Evolutionary conservation across 2,329 filamentous ascomycete species (phyloP).

Genomic region (Xylariomycetidae sp.): DNA sequence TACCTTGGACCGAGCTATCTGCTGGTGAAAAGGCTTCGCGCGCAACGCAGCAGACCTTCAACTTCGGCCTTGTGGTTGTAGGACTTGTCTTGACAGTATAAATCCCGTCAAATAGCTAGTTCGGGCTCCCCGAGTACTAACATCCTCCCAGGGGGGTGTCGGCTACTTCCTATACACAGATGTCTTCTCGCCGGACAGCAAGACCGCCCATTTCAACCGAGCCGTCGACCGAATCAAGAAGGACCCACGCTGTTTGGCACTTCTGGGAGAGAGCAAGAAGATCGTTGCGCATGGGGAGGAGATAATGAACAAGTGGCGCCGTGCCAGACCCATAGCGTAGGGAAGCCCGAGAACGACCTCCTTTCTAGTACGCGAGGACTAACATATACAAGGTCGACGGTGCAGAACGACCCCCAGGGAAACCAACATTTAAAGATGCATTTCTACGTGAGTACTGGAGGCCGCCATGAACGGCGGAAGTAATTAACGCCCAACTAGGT

Average conservation of each 20-base stretch:
- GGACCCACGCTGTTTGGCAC: slow-evolving; percentile 61
- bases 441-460: slow-evolving; percentile 59
- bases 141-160: slow-evolving; percentile 58
- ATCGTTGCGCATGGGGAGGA: slow-evolving; percentile 79
- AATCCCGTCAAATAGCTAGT: slow-evolving; percentile 4
- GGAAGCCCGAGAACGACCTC: slow-evolving; percentile 5
- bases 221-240: slow-evolving; percentile 73
- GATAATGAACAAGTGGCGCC: slow-evolving; percentile 75
- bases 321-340: slow-evolving; percentile 56
- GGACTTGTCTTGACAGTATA: slow-evolving; percentile 72
- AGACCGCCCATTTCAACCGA: slow-evolving; percentile 81
- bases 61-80: slow-evolving; percentile 69
- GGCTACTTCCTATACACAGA: slow-evolving; percentile 73
- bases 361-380: no score
- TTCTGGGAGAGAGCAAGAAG: slow-evolving; percentile 69
- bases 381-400: slow-evolving; percentile 52
- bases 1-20: slow-evolving; percentile 75
- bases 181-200: slow-evolving; percentile 79
- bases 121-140: slow-evolving; percentile 1
- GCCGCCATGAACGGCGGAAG: no score
- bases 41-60: slow-evolving; percentile 85
- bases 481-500: slow-evolving; percentile 51
- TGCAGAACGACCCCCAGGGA: slow-evolving; percentile 65
- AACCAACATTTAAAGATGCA: slow-evolving; percentile 78
- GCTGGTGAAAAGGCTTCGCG: slow-evolving; percentile 72